Base-by-base conservation (phyloP, 305 asterid species). In the Fraxinus paxiana region DNA sequence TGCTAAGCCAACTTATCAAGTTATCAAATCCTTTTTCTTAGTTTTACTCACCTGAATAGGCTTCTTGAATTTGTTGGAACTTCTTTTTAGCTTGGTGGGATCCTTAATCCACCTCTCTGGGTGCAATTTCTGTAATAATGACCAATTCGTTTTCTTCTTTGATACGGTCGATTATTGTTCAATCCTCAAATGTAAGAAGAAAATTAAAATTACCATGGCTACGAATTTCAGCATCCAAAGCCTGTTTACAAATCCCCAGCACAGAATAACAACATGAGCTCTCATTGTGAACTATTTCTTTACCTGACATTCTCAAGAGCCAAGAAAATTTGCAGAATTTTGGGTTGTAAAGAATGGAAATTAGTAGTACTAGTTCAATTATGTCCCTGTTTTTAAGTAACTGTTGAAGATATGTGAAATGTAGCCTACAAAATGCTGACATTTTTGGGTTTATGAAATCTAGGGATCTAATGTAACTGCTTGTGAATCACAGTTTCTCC, bases 51-150 rank as follows among this genome's bases (percentile, higher is more conserved):
- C 80, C 81, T 54, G 87, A 86, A 83, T 81, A 83, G 18, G 88
- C 88, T 51, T 86, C 87, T 59, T 86, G 87, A 78, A 81, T 69
- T 75, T 81, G 78, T 35, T 81, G 83, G 76, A 83, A 86, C 80
- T 72, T 81, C 15, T 13, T 73, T 34, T 81, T 83, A 41, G 85
- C 84, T 33, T 83, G 83, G 67, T 82, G 71, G 85, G 78, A 74
- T 86, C 83, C 77, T 17, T 86, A 69, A 78, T 83, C 81, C 87
- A 74, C 35, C 82, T 78, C 80, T 86, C 88, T 1, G 87, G 84
- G 80, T 86, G 84, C 89, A 83, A 81, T 82, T 81, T 83, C 89
- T 86, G 33, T 51, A 71, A 70, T 3, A 37, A 76, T 24, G 6
- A 43, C 33, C 17, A 65, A 63, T 12, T 20, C 31, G 12, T 59